Evolutionary conservation across 805 yeast genomes (phyloP).

Genomic region (Starmerella scarabaei): DNA sequence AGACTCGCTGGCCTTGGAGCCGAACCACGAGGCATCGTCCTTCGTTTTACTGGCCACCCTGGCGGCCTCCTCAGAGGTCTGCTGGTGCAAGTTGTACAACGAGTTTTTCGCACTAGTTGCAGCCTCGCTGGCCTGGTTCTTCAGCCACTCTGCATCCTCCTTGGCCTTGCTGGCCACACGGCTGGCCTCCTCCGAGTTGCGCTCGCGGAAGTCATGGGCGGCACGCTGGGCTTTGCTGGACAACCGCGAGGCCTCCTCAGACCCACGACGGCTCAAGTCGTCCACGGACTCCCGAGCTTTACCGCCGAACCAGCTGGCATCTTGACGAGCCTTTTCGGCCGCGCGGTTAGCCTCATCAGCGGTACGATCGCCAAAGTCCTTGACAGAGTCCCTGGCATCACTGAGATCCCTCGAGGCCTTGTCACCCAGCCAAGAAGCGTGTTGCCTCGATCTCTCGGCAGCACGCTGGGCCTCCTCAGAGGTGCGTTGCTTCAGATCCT

Average conservation of each 20-base stretch:
- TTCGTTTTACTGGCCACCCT: neutral
- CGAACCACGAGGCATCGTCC: no score
- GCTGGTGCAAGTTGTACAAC: neutral
- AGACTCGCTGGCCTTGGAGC: no score
- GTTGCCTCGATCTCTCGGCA: neutral
- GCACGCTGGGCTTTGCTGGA: conserved; percentile 1
- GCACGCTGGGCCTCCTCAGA: neutral
- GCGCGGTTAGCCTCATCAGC: neutral
- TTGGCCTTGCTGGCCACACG: neutral
- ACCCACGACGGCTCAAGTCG: no score
- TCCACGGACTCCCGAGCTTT: no score
- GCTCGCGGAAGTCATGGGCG: neutral
- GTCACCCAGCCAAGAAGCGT: neutral
- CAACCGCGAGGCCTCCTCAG: no score
- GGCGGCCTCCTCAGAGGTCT: neutral
- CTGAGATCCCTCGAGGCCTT: neutral
- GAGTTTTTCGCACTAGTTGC: neutral
- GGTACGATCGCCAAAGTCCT: neutral
- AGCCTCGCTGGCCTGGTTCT: neutral
- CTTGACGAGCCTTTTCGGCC: neutral
- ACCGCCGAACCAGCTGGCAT: no score
- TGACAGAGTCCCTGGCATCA: neutral
- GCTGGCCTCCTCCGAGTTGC: neutral
- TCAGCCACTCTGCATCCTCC: neutral
- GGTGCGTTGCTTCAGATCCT: neutral